Base-by-base conservation (phyloP, 2,329 filamentous ascomycete genomes). In the Paraphoma sp. region DNA sequence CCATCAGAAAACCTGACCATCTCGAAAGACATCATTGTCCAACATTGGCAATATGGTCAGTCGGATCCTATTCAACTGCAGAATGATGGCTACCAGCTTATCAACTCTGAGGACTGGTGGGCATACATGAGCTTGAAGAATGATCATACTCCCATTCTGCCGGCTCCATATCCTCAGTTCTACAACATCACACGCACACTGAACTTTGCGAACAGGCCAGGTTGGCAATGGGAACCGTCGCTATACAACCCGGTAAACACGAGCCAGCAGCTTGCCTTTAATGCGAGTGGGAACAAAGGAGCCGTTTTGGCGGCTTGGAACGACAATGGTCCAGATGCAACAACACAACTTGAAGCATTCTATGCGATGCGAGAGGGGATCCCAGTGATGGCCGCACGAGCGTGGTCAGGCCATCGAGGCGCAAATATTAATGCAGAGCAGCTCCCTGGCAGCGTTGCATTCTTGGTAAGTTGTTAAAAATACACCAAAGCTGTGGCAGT, bases 91-190 rank as follows among this genome's bases (percentile, higher is more conserved):
- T 81, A 82, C 54, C 53, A 71, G 0, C 33, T 81, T 9, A 72
- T 82, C 68, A 83, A 83, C 60, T 81, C 80, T 0, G 73, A 82
- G 43, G 81, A 83, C 58, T 81, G 80, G 79, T 83, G 80, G 83
- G 82, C 80, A 0, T 85, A 86, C 59, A 82, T 84, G 77, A 80
- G 79, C 5, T 63, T 86, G 50, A 85, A 85, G 56, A 85, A 84
- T 56, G 79, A 82, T 56, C 80, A 82, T 59, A 79, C 67, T 48
- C 81, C 80, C 1, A 81, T 82, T 36, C 53, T 78, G 0, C 81
- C 81, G 0, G 79, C 79, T 0, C 74, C 76, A 4, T 83, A 82
- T 47, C 78, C 80, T 1, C 80, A 82, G 44, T 80, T 80, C 57
- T 82, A 79, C 67, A 81, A 82, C 56, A 69, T 74, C 46, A 72